Evolutionary conservation across 257 asterid species (phyloP), one percentile per base, ranked within the genome.

Genomic region (Capsicum baccatum): DNA sequence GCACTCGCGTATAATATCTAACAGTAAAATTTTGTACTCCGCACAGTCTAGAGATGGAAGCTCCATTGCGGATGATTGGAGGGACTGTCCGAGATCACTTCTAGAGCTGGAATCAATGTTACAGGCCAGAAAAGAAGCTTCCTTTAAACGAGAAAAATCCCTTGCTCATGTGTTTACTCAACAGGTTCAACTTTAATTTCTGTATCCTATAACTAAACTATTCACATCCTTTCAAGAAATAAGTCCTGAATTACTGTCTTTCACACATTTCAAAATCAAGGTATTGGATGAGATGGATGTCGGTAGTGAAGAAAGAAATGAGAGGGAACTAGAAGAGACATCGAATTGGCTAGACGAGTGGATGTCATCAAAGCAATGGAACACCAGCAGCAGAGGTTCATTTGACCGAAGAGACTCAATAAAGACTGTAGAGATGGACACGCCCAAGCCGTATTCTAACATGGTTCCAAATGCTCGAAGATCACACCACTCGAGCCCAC

Each of bases 341-440:
- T 79, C 88, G 54, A 89, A 89, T 17, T 90, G 92, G 95, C 92
- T 92, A 13, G 94, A 92, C 2, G 86, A 87, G 42, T 92, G 93
- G 95, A 94, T 93, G 93, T 86, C 94, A 47, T 73, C 92, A 15
- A 89, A 91, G 82, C 98, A 91, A 81, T 90, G 92, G 93, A 95
- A 90, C 85, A 85, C 48, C 74, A 83, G 83, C 88, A 90, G 92
- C 89, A 88, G 95, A 86, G 91, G 88, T 78, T 94, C 99, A 80
- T 84, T 94, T 2, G 97, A 95, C 79, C 88, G 87, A 88, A 81
- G 96, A 69, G 98, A 93, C 84, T 87, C 95, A 52, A 86, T 95
- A n/a, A 95, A 93, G 83, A 95, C 97, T 2, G 94, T 94, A 2
- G 98, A 95, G 69, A 89, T 95, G 55, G 98, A 94, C 87, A 91